These are phyloP conservation scores for Scorias spongiosa DNA, from an alignment of 2,329 filamentous ascomycete genomes.

Conservation along the genomic window DNA sequence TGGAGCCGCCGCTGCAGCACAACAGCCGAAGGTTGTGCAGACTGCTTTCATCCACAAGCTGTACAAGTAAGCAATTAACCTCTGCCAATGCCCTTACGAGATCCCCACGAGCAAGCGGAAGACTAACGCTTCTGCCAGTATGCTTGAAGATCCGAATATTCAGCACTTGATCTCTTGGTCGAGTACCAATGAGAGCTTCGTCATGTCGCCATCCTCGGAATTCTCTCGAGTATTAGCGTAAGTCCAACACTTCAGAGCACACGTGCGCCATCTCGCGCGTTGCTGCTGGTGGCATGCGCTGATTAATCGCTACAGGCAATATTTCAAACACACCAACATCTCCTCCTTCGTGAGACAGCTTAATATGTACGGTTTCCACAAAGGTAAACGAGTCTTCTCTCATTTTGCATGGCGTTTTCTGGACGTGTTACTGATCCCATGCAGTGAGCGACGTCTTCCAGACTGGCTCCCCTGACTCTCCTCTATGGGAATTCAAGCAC, in stretches of 20 bases:
- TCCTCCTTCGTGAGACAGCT: conserved; percentile 95
- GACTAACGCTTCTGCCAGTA: conserved; percentile 42
- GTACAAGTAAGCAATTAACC: conserved; percentile 58
- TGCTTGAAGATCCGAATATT: conserved; percentile 88
- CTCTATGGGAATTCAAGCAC: conserved; percentile 97
- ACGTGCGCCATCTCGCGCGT: conserved; percentile 11
- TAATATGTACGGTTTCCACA: conserved; percentile 99
- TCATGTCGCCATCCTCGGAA: conserved; percentile 94
- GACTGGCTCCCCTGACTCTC: conserved; percentile 81
- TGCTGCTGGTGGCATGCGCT: conserved; percentile 6
- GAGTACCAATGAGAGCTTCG: conserved; percentile 83
- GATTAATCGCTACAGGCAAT: conserved; percentile 49
- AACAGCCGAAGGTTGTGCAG: conserved; percentile 94
- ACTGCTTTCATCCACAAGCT: conserved; percentile 98
- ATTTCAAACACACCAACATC: conserved; percentile 98
- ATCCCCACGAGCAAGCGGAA: neutral
- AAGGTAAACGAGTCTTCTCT: conserved; percentile 44
- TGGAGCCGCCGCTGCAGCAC: conserved; percentile 55
- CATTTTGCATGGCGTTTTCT: neutral
- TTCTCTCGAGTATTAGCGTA: conserved; percentile 97
- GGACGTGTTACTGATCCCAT: neutral
- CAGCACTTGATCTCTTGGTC: conserved; percentile 97
- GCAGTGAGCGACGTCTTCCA: conserved; percentile 96
- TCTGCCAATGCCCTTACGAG: too few relatives aligned
- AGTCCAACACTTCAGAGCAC: conserved; percentile 26